Evolutionary conservation across 352 stramenopile species (phyloP).

Genomic region (Phytophthora palmivora): DNA sequence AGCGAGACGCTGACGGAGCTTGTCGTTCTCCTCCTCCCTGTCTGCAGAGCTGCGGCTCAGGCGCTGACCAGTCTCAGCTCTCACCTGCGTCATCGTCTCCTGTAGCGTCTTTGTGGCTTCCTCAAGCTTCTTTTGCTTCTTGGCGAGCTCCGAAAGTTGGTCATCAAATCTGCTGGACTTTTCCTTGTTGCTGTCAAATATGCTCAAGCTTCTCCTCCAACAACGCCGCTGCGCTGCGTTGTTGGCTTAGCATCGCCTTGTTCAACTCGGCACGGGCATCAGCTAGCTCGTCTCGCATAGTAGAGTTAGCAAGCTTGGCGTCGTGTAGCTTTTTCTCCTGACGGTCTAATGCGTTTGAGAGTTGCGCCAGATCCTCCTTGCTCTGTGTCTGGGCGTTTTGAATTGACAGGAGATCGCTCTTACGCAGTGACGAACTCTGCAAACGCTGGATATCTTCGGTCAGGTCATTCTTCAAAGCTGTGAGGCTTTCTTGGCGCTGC

Average conservation of each 20-base stretch:
- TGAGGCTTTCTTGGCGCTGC: no score
- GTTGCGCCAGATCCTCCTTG: no score
- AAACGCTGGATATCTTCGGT: no score
- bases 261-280: conserved; percentile 66
- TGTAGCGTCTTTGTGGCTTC: conserved; percentile 53
- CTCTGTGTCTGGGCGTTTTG: no score
- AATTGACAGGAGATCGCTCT: no score
- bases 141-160: conserved; percentile 53
- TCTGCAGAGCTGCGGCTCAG: conserved; percentile 32
- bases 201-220: conserved; percentile 70
- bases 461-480: no score
- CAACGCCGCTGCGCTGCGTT: conserved; percentile 44
- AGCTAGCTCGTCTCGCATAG: conserved; percentile 60
- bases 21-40: conserved; percentile 42
- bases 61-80: conserved; percentile 41
- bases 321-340: no score
- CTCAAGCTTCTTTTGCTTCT: conserved; percentile 69
- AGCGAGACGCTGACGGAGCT: conserved; percentile 60
- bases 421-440: no score
- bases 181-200: conserved; percentile 50
- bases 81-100: conserved; percentile 49
- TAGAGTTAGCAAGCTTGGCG: no score
- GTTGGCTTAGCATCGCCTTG: conserved; percentile 60
- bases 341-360: no score
- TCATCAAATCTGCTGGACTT: conserved; percentile 61